phyloP scores from a whole-genome alignment of 257 asterid genomes.

The Solanum arcanum region DNA sequence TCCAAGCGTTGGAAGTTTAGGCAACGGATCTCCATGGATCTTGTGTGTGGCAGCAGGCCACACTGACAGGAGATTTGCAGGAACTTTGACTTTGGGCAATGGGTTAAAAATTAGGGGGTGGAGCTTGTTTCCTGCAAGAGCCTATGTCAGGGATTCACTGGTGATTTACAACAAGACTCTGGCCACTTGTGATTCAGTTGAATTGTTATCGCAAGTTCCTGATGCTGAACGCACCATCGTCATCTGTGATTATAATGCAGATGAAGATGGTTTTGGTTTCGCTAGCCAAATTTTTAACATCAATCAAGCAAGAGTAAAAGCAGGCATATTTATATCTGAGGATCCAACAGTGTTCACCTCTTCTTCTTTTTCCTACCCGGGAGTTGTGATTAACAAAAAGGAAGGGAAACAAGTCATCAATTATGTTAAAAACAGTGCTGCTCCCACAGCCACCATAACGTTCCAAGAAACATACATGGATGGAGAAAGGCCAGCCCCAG shows the following conservation, averaged over 20 bases:
- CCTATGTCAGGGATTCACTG: background rate
- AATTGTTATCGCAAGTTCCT: background rate
- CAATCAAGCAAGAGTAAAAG: background rate
- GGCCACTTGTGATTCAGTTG: background rate
- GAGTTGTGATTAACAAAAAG: background rate
- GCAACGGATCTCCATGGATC: background rate
- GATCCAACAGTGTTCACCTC: background rate
- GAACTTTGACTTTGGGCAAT: background rate
- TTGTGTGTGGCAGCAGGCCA: background rate
- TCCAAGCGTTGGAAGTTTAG: background rate
- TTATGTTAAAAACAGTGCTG: background rate
- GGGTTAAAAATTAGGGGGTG: background rate
- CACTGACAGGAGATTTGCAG: background rate
- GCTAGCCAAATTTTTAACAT: background rate
- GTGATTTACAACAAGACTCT: background rate
- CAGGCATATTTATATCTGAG: background rate
- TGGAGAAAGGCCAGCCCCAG: background rate
- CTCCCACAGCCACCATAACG: background rate
- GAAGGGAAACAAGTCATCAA: background rate
- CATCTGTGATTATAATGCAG: background rate
- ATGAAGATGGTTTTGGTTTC: background rate
- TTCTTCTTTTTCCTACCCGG: background rate
- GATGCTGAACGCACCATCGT: background rate
- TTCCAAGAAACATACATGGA: background rate
- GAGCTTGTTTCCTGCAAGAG: background rate